These are phyloP conservation scores for Claviceps sorghi DNA, from an alignment of 2,329 filamentous ascomycete genomes.

Conservation along the genomic window DNA sequence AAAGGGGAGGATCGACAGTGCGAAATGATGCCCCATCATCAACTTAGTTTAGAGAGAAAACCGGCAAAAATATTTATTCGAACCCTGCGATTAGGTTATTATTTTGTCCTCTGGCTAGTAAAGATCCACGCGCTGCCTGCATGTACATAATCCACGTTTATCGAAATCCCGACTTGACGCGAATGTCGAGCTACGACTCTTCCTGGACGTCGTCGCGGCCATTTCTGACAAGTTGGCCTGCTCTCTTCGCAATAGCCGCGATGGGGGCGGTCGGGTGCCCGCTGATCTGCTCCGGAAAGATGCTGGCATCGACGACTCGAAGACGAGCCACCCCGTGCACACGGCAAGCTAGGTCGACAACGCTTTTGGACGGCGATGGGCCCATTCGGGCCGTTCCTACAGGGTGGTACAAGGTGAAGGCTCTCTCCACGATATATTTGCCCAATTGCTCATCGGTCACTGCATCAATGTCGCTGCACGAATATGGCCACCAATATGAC, in stretches of 20 bases:
- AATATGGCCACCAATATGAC: conserved; percentile 11
- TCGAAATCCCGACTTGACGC: not conserved
- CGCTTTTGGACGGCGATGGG: conserved; percentile 5
- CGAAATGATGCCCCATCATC: not conserved
- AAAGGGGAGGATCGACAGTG: not conserved
- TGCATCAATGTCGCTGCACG: conserved; percentile 7
- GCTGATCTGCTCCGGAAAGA: conserved; percentile 29
- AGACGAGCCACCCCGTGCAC: conserved; percentile 38
- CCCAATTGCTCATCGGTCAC: conserved; percentile 10
- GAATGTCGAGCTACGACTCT: not conserved
- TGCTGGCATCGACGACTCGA: conserved; percentile 42
- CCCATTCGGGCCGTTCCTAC: conserved; percentile 10
- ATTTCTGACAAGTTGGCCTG: conserved; percentile 8
- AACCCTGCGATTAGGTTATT: not conserved
- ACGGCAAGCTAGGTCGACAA: conserved; percentile 35
- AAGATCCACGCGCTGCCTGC: not conserved
- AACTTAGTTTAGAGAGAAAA: not conserved
- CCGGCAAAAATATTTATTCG: not conserved
- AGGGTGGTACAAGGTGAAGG: conserved; percentile 10
- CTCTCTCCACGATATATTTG: conserved; percentile 7
- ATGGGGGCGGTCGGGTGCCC: conserved; percentile 11
- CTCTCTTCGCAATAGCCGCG: conserved; percentile 10
- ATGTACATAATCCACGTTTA: not conserved
- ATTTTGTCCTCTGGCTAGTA: not conserved
- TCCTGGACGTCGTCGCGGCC: not conserved